Conservation (phyloP, 805 yeast genomes). For the Ogataea haglerorum region DNA sequence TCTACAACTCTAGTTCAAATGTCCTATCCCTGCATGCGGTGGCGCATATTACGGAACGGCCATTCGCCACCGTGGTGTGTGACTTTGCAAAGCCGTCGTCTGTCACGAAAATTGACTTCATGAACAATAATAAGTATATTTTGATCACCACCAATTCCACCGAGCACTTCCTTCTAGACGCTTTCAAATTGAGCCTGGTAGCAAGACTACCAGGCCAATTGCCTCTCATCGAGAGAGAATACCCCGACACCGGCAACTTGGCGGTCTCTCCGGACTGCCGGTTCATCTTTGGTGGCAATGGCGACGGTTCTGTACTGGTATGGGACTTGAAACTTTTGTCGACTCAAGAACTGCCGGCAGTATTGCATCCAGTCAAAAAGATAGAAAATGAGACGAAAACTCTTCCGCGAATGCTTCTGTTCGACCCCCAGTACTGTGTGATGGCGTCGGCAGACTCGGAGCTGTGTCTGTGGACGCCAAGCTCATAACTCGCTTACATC, state of each 20-base stretch:
- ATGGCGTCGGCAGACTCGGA: slow-evolving; percentile 64
- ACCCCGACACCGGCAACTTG: slow-evolving; percentile 52
- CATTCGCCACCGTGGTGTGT: slow-evolving; percentile 45
- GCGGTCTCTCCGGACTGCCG: slow-evolving; percentile 68
- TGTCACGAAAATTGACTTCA: slow-evolving; percentile 37
- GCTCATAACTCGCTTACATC: slow-evolving; percentile 37
- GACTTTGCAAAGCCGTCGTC: slow-evolving; percentile 18
- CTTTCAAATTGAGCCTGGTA: slow-evolving; percentile 16
- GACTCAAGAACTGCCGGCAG: neutral
- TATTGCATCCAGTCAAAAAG: slow-evolving; percentile 20
- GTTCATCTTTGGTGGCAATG: slow-evolving; percentile 57
- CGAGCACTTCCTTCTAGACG: slow-evolving; percentile 24
- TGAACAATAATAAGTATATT: slow-evolving; percentile 42
- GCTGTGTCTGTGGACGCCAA: slow-evolving; percentile 42
- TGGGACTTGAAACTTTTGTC: slow-evolving; percentile 42
- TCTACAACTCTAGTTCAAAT: slow-evolving; percentile 44
- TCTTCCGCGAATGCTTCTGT: slow-evolving; percentile 49
- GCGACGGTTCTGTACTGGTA: slow-evolving; percentile 47
- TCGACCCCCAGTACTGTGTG: slow-evolving; percentile 59
- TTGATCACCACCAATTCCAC: slow-evolving; percentile 27
- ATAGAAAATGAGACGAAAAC: slow-evolving; percentile 18
- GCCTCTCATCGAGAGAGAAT: slow-evolving; percentile 33
- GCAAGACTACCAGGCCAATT: slow-evolving; percentile 44
- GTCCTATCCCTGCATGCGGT: slow-evolving; percentile 60
- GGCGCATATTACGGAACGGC: slow-evolving; percentile 54